phyloP scores from a whole-genome alignment of 768 basidiomycete species.

The Dioszegia aurantiaca region DNA sequence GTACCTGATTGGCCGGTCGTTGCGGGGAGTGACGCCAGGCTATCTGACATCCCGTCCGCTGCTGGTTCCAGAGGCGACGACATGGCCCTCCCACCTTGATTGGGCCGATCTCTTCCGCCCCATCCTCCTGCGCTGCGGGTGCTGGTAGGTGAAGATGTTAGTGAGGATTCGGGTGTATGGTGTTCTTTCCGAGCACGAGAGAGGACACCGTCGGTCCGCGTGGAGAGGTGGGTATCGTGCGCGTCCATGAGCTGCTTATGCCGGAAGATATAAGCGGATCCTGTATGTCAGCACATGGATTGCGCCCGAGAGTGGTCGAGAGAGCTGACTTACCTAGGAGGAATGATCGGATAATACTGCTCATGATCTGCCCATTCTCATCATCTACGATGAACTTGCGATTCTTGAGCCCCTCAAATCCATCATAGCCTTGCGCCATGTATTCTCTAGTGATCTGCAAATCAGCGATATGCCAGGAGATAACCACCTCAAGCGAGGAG shows the following conservation, averaged over 20 bases:
- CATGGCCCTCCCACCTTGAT: not conserved
- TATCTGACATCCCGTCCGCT: constrained; percentile 2
- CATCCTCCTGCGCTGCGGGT: not conserved
- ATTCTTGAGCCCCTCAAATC: constrained; percentile 67
- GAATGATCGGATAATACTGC: constrained; percentile 75
- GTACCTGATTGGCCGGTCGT: not conserved
- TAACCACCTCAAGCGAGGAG: not conserved
- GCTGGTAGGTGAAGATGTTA: constrained; percentile 15
- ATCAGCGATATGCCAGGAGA: not conserved
- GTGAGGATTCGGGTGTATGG: constrained; percentile 20
- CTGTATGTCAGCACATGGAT: constrained; percentile 52
- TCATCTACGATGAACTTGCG: constrained; percentile 72
- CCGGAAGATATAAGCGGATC: constrained; percentile 70
- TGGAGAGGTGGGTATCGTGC: constrained; percentile 46
- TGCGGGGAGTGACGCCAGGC: constrained; percentile 7
- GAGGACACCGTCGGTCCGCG: constrained; percentile 40
- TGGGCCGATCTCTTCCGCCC: not conserved
- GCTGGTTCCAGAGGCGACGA: not conserved
- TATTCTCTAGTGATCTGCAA: constrained; percentile 67
- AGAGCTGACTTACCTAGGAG: constrained; percentile 64
- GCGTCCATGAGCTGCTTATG: constrained; percentile 56
- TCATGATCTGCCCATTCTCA: constrained; percentile 76
- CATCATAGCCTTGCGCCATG: constrained; percentile 58
- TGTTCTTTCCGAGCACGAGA: constrained; percentile 29
- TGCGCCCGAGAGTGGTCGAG: not conserved